phyloP scores from a whole-genome alignment of 2,329 filamentous ascomycete species.

The Penicillium sp. region DNA sequence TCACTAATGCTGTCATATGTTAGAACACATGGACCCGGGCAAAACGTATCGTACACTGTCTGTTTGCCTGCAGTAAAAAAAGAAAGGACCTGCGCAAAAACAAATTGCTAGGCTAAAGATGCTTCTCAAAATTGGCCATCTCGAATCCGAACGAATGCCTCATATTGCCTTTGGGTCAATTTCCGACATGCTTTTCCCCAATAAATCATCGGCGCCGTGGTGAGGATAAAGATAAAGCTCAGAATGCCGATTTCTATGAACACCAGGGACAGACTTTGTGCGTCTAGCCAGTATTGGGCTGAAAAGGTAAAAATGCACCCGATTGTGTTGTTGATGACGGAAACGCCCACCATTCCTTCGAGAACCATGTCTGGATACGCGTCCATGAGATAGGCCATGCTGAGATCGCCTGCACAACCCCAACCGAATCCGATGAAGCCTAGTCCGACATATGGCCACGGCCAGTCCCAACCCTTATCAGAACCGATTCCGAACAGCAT shows the following conservation, averaged over 20 bases:
- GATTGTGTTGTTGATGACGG: conserved; percentile 55
- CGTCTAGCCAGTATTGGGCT: neutral
- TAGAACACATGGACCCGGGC: no score
- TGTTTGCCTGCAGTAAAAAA: no score
- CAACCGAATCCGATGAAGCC: conserved; percentile 59
- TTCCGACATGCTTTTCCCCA: neutral
- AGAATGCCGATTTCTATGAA: neutral
- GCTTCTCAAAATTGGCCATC: neutral
- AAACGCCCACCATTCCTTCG: conserved; percentile 57
- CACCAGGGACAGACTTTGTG: neutral
- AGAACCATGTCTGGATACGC: conserved; percentile 55
- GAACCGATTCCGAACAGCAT: conserved; percentile 53
- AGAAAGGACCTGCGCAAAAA: no score
- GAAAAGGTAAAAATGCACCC: conserved; percentile 31
- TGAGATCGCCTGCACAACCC: conserved; percentile 55
- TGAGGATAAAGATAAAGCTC: neutral
- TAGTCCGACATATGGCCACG: conserved; percentile 51
- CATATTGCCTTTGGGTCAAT: neutral
- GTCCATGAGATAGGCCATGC: conserved; percentile 54
- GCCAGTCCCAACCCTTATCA: conserved; percentile 51
- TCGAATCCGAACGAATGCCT: neutral
- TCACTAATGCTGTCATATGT: no score
- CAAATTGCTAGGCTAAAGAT: no score
- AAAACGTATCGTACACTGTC: no score
- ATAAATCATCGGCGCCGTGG: neutral